Conservation (phyloP, 345 rosid species). For the Xanthoceras sorbifolium region DNA sequence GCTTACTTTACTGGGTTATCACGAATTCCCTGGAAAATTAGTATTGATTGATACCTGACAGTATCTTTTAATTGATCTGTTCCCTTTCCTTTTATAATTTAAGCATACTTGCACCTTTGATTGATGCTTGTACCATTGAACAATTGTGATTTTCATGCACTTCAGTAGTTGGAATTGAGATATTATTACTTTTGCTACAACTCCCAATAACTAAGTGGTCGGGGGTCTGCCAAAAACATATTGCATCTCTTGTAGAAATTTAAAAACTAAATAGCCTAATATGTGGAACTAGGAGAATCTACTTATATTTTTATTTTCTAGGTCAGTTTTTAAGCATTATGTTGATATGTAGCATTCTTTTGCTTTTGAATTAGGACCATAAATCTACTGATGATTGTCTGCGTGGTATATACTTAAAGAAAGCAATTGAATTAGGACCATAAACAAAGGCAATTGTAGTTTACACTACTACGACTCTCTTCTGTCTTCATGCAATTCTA, state of each 20-base stretch:
- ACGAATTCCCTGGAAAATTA: not conserved
- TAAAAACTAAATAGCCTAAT: not conserved
- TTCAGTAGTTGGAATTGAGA: constrained; percentile 4
- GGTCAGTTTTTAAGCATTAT: not conserved
- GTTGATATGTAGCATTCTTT: not conserved
- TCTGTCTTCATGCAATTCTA: not conserved
- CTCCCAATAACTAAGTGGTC: not conserved
- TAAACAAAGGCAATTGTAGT: no score
- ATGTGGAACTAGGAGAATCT: not conserved
- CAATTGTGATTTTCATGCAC: not conserved
- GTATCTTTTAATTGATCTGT: not conserved
- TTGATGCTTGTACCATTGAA: not conserved
- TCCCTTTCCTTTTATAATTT: not conserved
- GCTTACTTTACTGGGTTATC: not conserved
- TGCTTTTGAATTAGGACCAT: not conserved
- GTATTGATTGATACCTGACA: not conserved
- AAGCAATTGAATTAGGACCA: no score
- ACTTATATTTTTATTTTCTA: not conserved
- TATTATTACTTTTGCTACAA: constrained; percentile 1
- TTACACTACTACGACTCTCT: not conserved
- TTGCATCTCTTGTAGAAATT: not conserved
- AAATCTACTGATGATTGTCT: not conserved
- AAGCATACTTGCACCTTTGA: not conserved
- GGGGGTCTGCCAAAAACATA: not conserved
- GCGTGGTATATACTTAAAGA: no score